Evolutionary conservation across 2,329 filamentous ascomycete genomes (phyloP).

Genomic region (Aspergillus bombycis): DNA sequence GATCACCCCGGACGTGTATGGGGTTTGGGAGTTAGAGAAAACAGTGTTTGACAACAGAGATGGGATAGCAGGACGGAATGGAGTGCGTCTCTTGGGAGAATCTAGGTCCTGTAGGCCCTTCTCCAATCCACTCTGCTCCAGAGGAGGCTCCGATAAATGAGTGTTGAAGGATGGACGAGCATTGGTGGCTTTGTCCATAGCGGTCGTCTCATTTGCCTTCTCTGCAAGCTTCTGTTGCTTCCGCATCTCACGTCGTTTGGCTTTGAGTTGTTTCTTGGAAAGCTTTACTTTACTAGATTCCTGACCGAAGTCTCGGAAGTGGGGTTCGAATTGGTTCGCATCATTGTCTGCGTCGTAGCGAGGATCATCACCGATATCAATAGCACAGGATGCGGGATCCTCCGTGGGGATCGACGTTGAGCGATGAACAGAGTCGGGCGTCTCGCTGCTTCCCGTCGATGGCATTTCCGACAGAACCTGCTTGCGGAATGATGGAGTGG

Average conservation of each 20-base stretch:
- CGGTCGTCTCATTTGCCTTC: slow-evolving; percentile 10
- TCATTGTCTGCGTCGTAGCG: slow-evolving; percentile 34
- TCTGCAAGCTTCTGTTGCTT: slow-evolving; percentile 24
- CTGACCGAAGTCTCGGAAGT: slow-evolving; percentile 35
- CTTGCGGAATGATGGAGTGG: slow-evolving; percentile 28
- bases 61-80: slow-evolving; percentile 35
- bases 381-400: slow-evolving; percentile 25
- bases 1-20: slow-evolving; percentile 17
- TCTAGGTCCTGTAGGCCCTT: slow-evolving; percentile 13
- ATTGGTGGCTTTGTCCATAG: not conserved
- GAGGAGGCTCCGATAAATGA: slow-evolving; percentile 15
- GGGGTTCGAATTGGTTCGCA: slow-evolving; percentile 24
- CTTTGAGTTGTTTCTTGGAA: slow-evolving; percentile 15
- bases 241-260: slow-evolving; percentile 28
- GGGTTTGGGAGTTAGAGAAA: slow-evolving; percentile 29
- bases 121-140: not conserved
- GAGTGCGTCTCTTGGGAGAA: slow-evolving; percentile 28
- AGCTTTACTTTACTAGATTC: slow-evolving; percentile 18
- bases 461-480: slow-evolving; percentile 22
- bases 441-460: slow-evolving; percentile 18
- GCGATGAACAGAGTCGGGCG: slow-evolving; percentile 25
- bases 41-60: slow-evolving; percentile 40
- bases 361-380: slow-evolving; percentile 32
- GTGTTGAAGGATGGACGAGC: slow-evolving; percentile 20
- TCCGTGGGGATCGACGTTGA: slow-evolving; percentile 27